phyloP scores from a whole-genome alignment of 768 basidiomycete species.

The Lactifluus volemus region DNA sequence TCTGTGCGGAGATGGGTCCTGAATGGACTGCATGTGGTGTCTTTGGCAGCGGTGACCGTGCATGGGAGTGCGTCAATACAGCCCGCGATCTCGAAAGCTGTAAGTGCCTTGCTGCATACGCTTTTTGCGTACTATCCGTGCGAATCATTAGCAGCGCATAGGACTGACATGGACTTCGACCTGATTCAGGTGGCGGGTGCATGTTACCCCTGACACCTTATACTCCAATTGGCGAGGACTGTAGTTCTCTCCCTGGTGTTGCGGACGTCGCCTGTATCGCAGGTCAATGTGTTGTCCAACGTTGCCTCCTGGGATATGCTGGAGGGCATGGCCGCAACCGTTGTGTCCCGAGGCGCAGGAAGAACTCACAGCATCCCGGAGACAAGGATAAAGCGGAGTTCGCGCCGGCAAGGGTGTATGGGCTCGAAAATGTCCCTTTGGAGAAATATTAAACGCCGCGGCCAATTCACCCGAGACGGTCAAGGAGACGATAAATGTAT shows the following conservation, averaged over 20 bases:
- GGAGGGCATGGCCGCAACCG: slow-evolving; percentile 14
- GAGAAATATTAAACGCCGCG: neutral
- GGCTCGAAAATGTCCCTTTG: slow-evolving; percentile 23
- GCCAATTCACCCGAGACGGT: too few species aligned
- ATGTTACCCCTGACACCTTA: slow-evolving; percentile 26
- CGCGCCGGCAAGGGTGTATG: slow-evolving; percentile 16
- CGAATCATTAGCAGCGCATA: too few species aligned
- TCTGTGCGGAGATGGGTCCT: too few species aligned
- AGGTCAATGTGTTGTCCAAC: slow-evolving; percentile 37
- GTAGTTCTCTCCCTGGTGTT: slow-evolving; percentile 40
- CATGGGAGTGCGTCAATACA: slow-evolving; percentile 45
- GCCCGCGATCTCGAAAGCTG: slow-evolving; percentile 44
- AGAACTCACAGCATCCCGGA: neutral
- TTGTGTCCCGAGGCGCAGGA: slow-evolving; percentile 11
- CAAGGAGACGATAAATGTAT: too few species aligned
- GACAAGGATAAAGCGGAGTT: neutral
- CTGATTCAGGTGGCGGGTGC: slow-evolving; percentile 40
- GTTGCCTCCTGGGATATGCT: slow-evolving; percentile 37
- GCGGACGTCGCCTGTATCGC: slow-evolving; percentile 39
- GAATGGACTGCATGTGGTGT: too few species aligned
- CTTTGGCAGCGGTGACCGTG: too few species aligned
- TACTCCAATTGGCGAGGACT: slow-evolving; percentile 38
- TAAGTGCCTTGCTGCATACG: slow-evolving; percentile 23
- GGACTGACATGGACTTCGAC: neutral
- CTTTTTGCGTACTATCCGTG: neutral